A percentile compares a stretch with the other conserved stretches of the same genome.
phyloP scores from a whole-genome alignment of 768 basidiomycete species.

The Baorangia bicolor region DNA sequence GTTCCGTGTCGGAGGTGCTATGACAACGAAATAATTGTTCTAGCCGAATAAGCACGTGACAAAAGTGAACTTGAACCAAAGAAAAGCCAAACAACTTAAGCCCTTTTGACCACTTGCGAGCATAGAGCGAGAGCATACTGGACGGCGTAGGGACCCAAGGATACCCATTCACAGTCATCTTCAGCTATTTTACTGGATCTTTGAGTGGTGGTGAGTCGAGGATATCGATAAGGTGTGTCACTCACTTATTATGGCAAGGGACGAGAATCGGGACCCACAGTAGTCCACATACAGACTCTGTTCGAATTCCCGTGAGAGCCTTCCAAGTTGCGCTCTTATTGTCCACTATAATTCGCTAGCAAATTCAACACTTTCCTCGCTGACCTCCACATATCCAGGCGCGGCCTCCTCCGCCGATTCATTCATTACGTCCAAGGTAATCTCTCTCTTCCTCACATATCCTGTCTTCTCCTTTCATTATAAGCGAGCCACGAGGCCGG shows the following conservation, averaged over 20 bases:
- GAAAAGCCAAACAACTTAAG: constrained; percentile 40
- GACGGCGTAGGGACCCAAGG: constrained; percentile 28
- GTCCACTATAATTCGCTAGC: neutral
- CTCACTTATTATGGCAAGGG: constrained; percentile 37
- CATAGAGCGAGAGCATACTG: neutral
- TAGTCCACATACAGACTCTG: constrained; percentile 44
- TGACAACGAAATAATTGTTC: constrained; percentile 18
- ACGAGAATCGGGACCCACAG: constrained; percentile 52
- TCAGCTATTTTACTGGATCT: neutral
- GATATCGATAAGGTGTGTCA: constrained; percentile 6
- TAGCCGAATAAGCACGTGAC: constrained; percentile 30
- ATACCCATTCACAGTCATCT: constrained; percentile 2
- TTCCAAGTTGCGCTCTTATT: too few species aligned
- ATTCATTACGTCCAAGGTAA: constrained; percentile 58
- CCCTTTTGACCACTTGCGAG: constrained; percentile 10
- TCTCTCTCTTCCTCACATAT: constrained; percentile 21
- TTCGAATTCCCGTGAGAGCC: constrained; percentile 34
- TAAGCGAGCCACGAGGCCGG: constrained; percentile 28
- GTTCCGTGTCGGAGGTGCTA: neutral
- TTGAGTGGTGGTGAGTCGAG: constrained; percentile 9
- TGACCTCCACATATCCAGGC: constrained; percentile 39
- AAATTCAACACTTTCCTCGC: neutral
- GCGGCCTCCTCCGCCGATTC: constrained; percentile 71
- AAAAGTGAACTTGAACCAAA: constrained; percentile 55
- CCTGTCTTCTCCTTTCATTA: neutral